A percentile compares a stretch with the other conserved stretches of the same genome.
Conservation (phyloP, 768 basidiomycete genomes). For the Leccinum boreale region DNA sequence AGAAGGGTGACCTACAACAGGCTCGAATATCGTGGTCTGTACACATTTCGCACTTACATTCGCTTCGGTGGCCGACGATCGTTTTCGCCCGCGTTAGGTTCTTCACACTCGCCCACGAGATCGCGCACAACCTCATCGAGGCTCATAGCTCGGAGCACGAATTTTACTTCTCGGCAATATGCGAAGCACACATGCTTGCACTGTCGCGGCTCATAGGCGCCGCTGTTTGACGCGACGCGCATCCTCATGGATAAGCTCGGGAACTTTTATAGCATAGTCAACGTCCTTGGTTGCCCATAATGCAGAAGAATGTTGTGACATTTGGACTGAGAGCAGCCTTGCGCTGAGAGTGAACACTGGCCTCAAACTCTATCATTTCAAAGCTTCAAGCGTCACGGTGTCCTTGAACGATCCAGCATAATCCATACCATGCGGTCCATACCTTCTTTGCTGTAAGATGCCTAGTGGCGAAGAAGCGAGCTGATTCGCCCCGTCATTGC, state of each 20-base stretch:
- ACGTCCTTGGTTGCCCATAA: neutral
- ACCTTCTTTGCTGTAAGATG: neutral
- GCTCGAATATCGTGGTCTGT: slow-evolving; percentile 81
- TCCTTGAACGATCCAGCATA: neutral
- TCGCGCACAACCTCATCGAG: slow-evolving; percentile 86
- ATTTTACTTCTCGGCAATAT: slow-evolving; percentile 91
- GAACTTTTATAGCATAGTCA: neutral
- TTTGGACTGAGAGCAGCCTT: neutral
- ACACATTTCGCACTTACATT: neutral
- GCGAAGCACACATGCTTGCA: slow-evolving; percentile 57
- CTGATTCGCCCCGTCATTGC: neutral
- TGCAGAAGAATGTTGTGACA: too few species aligned
- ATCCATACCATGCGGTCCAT: neutral
- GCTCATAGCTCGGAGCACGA: slow-evolving; percentile 91
- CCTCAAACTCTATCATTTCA: neutral
- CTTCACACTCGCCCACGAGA: slow-evolving; percentile 89
- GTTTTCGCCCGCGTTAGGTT: slow-evolving; percentile 46
- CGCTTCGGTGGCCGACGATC: neutral
- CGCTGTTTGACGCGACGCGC: neutral
- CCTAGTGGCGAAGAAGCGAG: neutral
- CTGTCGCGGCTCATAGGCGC: slow-evolving; percentile 36
- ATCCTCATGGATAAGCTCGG: neutral
- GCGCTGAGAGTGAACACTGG: neutral
- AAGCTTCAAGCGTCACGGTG: neutral
- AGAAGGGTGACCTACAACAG: slow-evolving; percentile 45